Base-by-base conservation (phyloP, 345 rosid genomes). In the Hypericum androsaemum region DNA sequence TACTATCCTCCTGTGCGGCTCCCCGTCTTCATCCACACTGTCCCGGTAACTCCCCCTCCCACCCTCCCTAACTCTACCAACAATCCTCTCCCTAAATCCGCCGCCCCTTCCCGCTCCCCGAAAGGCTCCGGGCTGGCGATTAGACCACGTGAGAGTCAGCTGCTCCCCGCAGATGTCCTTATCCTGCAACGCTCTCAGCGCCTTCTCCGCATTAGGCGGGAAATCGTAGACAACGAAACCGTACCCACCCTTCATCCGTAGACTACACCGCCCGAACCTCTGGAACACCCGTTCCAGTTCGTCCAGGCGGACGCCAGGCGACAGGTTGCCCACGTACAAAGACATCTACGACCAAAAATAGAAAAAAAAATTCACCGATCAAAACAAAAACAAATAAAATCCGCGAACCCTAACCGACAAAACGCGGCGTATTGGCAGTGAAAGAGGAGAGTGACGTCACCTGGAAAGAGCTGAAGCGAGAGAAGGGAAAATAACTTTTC, bases 71-170 rank as follows among this genome's bases (percentile, higher is more conserved):
- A 1, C 32, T 22, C 32, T 22, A 22, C 32, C 32, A 1, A 22
- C 32, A 22, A 22, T 22, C 32, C 32, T 22, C 32, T 22, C 32
- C 32, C 32, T 22, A 22, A 22, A 22, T 1, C 32, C 32, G 4
- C 32, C 47, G 51, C 60, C 43, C 47, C 63, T 60, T 38, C 52
- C 51, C 55, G 52, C 55, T 41, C 56, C 68, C 32, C 58, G 56
- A 54, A 36, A 28, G 37, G 66, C 61, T 56, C 56, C 70, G 38
- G 76, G 80, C 60, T 78, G 84, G 54, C 73, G 67, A 22, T 72
- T 78, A n/a, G 84, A 78, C 80, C 84, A 75, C 17, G 74, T 39
- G 56, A 78, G 70, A 50, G 72, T 67, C 40, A 75, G 59, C 41
- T 61, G 63, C 71, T 70, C 37, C 56, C 80, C 76, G 51, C 76